Evolutionary conservation across 805 yeast genomes (phyloP).

Genomic region (Spathaspora sp.): DNA sequence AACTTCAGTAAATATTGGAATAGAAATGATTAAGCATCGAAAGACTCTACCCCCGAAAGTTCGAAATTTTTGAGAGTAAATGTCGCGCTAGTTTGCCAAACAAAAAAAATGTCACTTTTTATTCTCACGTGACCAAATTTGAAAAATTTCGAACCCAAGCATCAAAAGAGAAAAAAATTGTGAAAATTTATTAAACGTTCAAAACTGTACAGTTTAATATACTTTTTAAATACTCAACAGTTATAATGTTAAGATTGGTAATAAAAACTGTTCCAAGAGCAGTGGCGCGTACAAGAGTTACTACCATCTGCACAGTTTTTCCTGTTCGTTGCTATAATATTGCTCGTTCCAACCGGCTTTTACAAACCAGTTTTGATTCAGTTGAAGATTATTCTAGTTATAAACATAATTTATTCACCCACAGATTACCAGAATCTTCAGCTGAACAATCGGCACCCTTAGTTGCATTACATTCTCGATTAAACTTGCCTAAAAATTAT

Average conservation of each 20-base stretch:
- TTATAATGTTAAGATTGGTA: not conserved
- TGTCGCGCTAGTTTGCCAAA: too few species aligned
- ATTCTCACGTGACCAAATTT: not conserved
- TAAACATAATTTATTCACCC: conserved; percentile 39
- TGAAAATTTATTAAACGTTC: not conserved
- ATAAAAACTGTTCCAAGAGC: not conserved
- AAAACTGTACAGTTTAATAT: not conserved
- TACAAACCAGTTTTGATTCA: not conserved
- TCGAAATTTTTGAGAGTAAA: too few species aligned
- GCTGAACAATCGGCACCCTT: conserved; percentile 66
- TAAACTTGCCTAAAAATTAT: conserved; percentile 57
- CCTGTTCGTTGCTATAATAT: not conserved
- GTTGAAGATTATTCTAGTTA: conserved; percentile 35
- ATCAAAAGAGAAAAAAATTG: not conserved
- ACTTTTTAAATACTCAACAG: not conserved
- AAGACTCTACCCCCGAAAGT: too few species aligned
- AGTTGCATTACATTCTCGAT: conserved; percentile 73
- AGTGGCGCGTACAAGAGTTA: not conserved
- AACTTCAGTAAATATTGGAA: too few species aligned
- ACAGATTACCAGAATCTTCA: conserved; percentile 43
- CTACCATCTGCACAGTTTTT: not conserved
- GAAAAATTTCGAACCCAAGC: not conserved
- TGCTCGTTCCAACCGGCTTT: conserved; percentile 8
- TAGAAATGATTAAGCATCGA: too few species aligned
- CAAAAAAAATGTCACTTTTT: too few species aligned